Evolutionary conservation across 306 rosid species (phyloP).

Genomic region (Trifolium repens): DNA sequence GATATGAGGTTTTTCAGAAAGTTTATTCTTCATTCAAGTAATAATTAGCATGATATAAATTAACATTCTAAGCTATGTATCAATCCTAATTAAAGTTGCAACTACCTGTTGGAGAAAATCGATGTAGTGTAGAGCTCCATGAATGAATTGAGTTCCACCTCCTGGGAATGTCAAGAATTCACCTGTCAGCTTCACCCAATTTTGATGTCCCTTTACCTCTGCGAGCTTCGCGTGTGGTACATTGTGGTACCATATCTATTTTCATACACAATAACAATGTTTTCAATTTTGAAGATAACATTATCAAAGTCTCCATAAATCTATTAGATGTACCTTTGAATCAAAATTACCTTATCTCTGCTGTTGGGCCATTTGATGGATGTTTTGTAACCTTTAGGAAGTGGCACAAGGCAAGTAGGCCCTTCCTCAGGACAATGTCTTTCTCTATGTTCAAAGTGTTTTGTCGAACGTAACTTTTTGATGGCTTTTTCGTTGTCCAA

Average conservation of each 20-base stretch:
- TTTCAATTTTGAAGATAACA: neutral
- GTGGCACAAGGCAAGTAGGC: conserved; percentile 81
- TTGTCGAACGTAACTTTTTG: conserved; percentile 52
- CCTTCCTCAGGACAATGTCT: conserved; percentile 84
- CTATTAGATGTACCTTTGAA: neutral
- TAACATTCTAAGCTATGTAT: neutral
- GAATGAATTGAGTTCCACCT: conserved; percentile 94
- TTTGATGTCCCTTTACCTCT: conserved; percentile 94
- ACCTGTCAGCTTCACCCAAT: conserved; percentile 90
- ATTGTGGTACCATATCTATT: conserved; percentile 83
- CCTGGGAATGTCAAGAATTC: conserved; percentile 93
- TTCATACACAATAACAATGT: conserved; percentile 12
- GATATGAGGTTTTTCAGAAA: neutral
- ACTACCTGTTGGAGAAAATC: conserved; percentile 79
- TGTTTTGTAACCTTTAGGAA: conserved; percentile 66
- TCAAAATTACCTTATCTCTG: conserved; percentile 76
- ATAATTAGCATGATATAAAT: neutral
- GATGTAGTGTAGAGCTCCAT: conserved; percentile 91
- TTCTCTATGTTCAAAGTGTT: conserved; percentile 84
- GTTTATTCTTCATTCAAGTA: neutral
- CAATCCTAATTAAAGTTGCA: neutral
- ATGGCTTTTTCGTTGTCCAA: conserved; percentile 83
- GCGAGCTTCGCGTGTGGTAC: conserved; percentile 79
- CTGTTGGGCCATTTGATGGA: conserved; percentile 74
- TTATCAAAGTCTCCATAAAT: conserved; percentile 7